phyloP scores from a whole-genome alignment of 1,284 basidiomycete species.

The Cutaneotrichosporon dermatis region DNA sequence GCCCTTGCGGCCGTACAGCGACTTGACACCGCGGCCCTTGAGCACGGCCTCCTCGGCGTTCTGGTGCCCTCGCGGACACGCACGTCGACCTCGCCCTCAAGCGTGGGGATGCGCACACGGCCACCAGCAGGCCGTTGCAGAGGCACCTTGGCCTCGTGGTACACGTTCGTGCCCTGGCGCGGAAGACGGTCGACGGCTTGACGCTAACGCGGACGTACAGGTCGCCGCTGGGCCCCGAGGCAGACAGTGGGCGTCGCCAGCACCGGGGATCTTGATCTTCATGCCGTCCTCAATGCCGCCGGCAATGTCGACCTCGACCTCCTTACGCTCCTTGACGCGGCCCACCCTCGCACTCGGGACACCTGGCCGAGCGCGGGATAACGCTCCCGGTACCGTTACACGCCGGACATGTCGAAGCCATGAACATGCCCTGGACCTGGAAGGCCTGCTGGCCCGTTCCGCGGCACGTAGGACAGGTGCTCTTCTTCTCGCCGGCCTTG shows the following conservation, averaged over 20 bases:
- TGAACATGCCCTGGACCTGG: conserved; percentile 94
- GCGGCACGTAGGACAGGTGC: conserved; percentile 73
- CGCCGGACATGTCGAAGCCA: conserved; percentile 83
- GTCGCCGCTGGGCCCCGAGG: conserved; percentile 74
- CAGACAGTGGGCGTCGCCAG: conserved; percentile 82
- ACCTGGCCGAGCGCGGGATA: conserved; percentile 74
- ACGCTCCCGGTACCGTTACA: conserved; percentile 81
- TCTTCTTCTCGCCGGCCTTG: conserved; percentile 78
- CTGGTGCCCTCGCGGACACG: conserved; percentile 91
- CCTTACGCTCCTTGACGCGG: conserved; percentile 73
- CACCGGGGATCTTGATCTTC: conserved; percentile 76
- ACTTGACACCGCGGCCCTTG: conserved; percentile 78
- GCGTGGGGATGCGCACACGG: conserved; percentile 83
- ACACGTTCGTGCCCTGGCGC: conserved; percentile 86
- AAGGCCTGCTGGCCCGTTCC: conserved; percentile 87
- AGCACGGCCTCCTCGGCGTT: conserved; percentile 96
- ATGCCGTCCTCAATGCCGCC: conserved; percentile 96
- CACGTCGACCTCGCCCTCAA: conserved; percentile 94
- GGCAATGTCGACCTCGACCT: conserved; percentile 79
- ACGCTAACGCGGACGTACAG: conserved; percentile 85
- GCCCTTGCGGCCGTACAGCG: conserved; percentile 59
- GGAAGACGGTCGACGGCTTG: conserved; percentile 74
- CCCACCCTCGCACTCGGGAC: conserved; percentile 83
- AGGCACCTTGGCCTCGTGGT: conserved; percentile 87
- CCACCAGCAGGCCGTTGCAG: conserved; percentile 96